These are phyloP conservation scores for Phialophora verrucosa DNA, from an alignment of 2,329 filamentous ascomycete species.

Conservation along the genomic window DNA sequence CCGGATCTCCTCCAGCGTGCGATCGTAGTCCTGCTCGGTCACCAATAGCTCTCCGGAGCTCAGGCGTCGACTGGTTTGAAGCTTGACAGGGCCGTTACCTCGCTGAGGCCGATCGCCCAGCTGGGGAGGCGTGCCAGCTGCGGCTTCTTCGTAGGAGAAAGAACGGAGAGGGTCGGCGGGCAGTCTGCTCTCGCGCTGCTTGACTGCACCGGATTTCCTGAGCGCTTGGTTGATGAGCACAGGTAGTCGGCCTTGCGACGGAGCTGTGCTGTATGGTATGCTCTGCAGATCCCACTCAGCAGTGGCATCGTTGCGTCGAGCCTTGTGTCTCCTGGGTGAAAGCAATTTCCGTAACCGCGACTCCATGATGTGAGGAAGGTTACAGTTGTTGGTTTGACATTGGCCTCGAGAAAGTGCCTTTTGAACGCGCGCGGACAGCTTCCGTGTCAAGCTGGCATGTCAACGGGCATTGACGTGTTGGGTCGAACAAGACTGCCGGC, in stretches of 20 bases:
- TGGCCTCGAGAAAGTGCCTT: conserved; percentile 20
- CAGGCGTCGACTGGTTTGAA: conserved; percentile 38
- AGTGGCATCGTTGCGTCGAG: conserved; percentile 13
- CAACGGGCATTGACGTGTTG: conserved; percentile 32
- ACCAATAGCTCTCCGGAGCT: conserved; percentile 39
- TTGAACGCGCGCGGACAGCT: conserved; percentile 6
- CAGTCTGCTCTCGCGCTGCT: conserved; percentile 12
- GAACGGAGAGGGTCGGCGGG: conserved; percentile 23
- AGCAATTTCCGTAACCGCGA: conserved; percentile 33
- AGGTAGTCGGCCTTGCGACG: conserved; percentile 26
- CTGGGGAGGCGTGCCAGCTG: conserved; percentile 35
- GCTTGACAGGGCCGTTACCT: conserved; percentile 40
- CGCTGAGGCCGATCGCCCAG: conserved; percentile 36
- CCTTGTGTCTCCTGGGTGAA: conserved; percentile 21
- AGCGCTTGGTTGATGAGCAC: conserved; percentile 33
- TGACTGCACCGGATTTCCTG: conserved; percentile 17
- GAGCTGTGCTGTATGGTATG: conserved; percentile 30
- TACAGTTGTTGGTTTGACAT: conserved; percentile 21
- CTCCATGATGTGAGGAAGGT: conserved; percentile 28
- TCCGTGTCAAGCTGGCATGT: conserved; percentile 29
- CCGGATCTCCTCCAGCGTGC: conserved; percentile 38
- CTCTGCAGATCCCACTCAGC: conserved; percentile 34
- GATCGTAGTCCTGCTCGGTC: conserved; percentile 37
- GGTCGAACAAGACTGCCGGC: conserved; percentile 17
- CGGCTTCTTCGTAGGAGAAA: conserved; percentile 34